Conservation (phyloP, 2,329 filamentous ascomycete species). For the Botrytis aclada region DNA sequence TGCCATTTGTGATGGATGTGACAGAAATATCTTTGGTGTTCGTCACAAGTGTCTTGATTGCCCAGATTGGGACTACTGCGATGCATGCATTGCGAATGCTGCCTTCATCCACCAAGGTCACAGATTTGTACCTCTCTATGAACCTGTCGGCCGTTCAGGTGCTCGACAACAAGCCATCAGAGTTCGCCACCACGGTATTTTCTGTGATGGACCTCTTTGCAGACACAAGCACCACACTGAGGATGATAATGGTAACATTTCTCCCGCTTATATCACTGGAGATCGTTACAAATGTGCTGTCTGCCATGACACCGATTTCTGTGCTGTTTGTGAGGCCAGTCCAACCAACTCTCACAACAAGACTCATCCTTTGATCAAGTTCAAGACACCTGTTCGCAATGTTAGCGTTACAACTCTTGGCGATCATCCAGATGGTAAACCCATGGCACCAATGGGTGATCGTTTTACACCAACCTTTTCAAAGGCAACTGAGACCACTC, state of each 20-base stretch:
- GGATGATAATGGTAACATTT: slow-evolving; percentile 43
- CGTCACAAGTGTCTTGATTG: slow-evolving; percentile 97
- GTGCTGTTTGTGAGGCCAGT: slow-evolving; percentile 85
- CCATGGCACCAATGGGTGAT: slow-evolving; percentile 72
- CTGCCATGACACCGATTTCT: slow-evolving; percentile 93
- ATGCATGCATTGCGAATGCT: slow-evolving; percentile 66
- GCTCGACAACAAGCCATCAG: slow-evolving; percentile 44
- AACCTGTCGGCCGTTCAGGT: slow-evolving; percentile 52
- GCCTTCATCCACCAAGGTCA: slow-evolving; percentile 72
- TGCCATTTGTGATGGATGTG: slow-evolving; percentile 92
- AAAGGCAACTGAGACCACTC: slow-evolving; percentile 51
- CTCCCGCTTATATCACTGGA: slow-evolving; percentile 73
- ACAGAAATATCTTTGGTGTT: slow-evolving; percentile 79
- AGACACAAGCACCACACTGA: slow-evolving; percentile 41
- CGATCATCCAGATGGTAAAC: slow-evolving; percentile 67
- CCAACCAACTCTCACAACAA: slow-evolving; percentile 84
- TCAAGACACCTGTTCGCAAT: slow-evolving; percentile 87
- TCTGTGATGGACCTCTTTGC: slow-evolving; percentile 93
- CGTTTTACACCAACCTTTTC: slow-evolving; percentile 42
- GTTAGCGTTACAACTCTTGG: slow-evolving; percentile 83
- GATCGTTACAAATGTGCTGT: slow-evolving; percentile 96
- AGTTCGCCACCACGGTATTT: slow-evolving; percentile 75
- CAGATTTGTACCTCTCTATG: slow-evolving; percentile 85
- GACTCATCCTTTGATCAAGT: slow-evolving; percentile 96
- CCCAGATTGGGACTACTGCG: slow-evolving; percentile 97